Evolutionary conservation across 208 protist species (phyloP).

Genomic region (Wallacemonas sp.): DNA sequence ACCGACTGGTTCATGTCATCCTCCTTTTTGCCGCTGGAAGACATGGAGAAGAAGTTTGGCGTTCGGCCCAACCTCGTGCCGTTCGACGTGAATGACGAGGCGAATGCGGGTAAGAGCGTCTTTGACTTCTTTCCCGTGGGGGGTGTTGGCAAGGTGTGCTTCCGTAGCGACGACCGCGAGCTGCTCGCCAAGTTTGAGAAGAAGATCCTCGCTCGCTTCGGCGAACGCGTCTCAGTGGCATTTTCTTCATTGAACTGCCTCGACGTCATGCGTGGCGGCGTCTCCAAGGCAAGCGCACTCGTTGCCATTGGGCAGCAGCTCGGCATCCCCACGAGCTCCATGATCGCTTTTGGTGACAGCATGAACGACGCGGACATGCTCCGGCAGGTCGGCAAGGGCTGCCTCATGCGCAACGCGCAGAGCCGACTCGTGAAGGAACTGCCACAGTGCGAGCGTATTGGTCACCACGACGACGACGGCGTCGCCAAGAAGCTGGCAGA

Average conservation of each 20-base stretch:
- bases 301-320: constrained; percentile 32
- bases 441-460: constrained; percentile 33
- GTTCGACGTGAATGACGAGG: constrained; percentile 20
- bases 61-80: constrained; percentile 36
- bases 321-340: neutral
- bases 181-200: constrained; percentile 41
- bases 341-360: constrained; percentile 60
- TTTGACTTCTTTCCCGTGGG: constrained; percentile 48
- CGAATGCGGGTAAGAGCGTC: constrained; percentile 26
- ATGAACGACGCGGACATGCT: constrained; percentile 72
- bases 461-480: constrained; percentile 33
- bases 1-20: constrained; percentile 47
- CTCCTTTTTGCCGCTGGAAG: constrained; percentile 18
- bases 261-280: constrained; percentile 50
- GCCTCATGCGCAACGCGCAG: constrained; percentile 52
- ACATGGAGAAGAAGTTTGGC: constrained; percentile 64
- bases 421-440: constrained; percentile 37
- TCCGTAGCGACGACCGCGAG: constrained; percentile 36
- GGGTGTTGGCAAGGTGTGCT: constrained; percentile 67
- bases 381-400: constrained; percentile 31
- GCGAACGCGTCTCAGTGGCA: constrained; percentile 36
- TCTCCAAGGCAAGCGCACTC: constrained; percentile 60
- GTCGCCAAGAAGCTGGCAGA: constrained; percentile 47
- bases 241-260: constrained; percentile 59
- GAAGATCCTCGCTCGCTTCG: constrained; percentile 34